Conservation (phyloP, 2,329 filamentous ascomycete genomes). For the Diaporthe velutina region DNA sequence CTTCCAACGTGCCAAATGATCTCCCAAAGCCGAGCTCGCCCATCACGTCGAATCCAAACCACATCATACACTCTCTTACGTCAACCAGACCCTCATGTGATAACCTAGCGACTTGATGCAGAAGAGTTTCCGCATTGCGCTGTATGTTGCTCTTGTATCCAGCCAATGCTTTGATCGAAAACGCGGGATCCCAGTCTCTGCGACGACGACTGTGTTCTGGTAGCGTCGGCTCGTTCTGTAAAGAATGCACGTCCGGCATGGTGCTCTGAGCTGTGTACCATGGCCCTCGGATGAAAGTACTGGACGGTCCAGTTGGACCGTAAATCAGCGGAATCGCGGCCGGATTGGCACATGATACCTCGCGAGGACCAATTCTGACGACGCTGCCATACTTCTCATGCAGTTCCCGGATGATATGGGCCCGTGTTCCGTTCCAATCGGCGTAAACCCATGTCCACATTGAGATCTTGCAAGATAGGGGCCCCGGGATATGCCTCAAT, state of each 20-base stretch:
- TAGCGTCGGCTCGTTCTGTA: constrained; percentile 1
- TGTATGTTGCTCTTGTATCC: constrained; percentile 10
- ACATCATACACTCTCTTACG: constrained; percentile 19
- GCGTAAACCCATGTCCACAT: constrained; percentile 9
- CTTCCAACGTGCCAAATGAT: constrained; percentile 8
- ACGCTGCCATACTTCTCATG: constrained; percentile 14
- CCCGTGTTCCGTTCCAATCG: constrained; percentile 1
- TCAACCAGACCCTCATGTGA: neutral
- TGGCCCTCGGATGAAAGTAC: neutral
- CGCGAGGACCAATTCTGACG: constrained; percentile 7
- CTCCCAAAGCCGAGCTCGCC: constrained; percentile 17
- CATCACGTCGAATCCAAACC: constrained; percentile 20
- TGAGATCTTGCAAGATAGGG: neutral
- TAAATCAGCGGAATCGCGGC: constrained; percentile 2
- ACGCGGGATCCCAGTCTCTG: constrained; percentile 15
- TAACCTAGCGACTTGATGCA: neutral
- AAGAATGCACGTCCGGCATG: neutral
- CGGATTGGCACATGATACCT: neutral
- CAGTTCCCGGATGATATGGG: neutral
- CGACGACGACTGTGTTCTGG: constrained; percentile 15
- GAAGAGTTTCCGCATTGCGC: neutral
- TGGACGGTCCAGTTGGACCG: neutral
- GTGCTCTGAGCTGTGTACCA: constrained; percentile 9
- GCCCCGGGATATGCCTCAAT: constrained; percentile 9
- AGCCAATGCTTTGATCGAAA: constrained; percentile 16